A percentile compares a stretch with the other conserved stretches of the same genome.
Conservation (phyloP, 176 grass and related monocot species). For the Tillandsia leiboldiana region DNA sequence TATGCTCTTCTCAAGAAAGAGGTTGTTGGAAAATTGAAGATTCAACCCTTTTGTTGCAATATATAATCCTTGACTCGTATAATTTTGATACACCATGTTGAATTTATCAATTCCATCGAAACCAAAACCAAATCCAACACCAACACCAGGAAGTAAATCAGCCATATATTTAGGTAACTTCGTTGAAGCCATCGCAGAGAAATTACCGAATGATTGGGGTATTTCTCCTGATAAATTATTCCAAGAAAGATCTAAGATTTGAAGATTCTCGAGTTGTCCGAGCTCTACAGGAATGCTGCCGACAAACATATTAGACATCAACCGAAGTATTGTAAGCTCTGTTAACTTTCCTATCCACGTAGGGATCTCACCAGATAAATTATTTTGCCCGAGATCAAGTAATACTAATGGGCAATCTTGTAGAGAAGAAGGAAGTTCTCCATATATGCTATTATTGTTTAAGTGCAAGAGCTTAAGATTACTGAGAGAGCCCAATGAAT, state of each 20-base stretch:
- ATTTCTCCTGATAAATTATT: constrained; percentile 34
- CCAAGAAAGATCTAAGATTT: constrained; percentile 14
- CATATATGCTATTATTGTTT: constrained; percentile 25
- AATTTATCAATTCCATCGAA: too few species aligned
- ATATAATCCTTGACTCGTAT: not conserved
- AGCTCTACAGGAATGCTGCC: constrained; percentile 16
- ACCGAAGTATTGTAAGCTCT: not conserved
- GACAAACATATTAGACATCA: constrained; percentile 31
- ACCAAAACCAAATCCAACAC: too few species aligned
- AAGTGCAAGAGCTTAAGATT: not conserved
- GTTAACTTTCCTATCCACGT: constrained; percentile 23
- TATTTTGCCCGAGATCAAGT: constrained; percentile 32
- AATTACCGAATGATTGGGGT: constrained; percentile 9
- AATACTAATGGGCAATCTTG: not conserved
- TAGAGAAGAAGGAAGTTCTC: constrained; percentile 29
- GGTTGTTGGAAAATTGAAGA: not conserved
- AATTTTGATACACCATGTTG: not conserved
- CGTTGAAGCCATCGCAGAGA: constrained; percentile 7
- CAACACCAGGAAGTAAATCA: too few species aligned
- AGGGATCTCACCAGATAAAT: constrained; percentile 30
- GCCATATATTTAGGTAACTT: not conserved
- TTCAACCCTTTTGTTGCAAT: constrained; percentile 23
- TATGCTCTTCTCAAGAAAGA: not conserved
- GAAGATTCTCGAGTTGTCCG: constrained; percentile 8
- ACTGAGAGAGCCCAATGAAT: not conserved